A percentile compares a stretch with the other conserved stretches of the same genome.
Evolutionary conservation across 2,329 filamentous ascomycete species (phyloP).

Genomic region (Ciborinia camelliae): DNA sequence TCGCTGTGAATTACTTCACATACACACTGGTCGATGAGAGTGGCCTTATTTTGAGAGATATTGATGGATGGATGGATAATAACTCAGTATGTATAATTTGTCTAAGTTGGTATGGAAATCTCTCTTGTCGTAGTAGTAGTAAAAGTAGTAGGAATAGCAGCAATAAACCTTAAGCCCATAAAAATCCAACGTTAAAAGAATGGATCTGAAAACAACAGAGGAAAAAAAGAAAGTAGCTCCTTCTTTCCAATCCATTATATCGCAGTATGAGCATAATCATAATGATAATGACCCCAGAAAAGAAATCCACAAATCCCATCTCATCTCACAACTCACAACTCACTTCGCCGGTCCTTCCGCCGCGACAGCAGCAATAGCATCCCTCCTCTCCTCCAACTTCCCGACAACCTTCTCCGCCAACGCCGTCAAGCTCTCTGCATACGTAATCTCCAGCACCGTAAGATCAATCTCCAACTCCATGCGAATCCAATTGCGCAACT

Average conservation of each 20-base stretch:
- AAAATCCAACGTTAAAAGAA: background rate
- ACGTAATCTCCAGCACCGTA: conserved; percentile 16
- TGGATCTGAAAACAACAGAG: background rate
- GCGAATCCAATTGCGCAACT: conserved; percentile 24
- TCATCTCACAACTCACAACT: too few relatives aligned
- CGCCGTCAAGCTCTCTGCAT: conserved; percentile 4
- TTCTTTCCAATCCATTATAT: background rate
- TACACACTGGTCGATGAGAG: background rate
- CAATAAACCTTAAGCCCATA: background rate
- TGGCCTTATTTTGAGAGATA: background rate
- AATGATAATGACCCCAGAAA: background rate
- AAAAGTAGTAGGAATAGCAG: background rate
- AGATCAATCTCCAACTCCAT: conserved; percentile 24
- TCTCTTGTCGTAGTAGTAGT: background rate
- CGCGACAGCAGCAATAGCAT: background rate
- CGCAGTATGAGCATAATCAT: background rate
- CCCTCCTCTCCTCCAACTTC: background rate
- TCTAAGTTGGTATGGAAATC: background rate
- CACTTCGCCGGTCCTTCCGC: background rate
- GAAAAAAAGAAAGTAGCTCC: background rate
- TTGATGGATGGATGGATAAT: background rate
- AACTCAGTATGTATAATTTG: too few relatives aligned
- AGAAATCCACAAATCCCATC: background rate
- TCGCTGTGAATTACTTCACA: background rate
- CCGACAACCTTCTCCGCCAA: conserved; percentile 8